Evolutionary conservation across 2,329 filamentous ascomycete genomes (phyloP), one percentile per base, ranked within the genome.

Genomic region (Penicillium sp.): DNA sequence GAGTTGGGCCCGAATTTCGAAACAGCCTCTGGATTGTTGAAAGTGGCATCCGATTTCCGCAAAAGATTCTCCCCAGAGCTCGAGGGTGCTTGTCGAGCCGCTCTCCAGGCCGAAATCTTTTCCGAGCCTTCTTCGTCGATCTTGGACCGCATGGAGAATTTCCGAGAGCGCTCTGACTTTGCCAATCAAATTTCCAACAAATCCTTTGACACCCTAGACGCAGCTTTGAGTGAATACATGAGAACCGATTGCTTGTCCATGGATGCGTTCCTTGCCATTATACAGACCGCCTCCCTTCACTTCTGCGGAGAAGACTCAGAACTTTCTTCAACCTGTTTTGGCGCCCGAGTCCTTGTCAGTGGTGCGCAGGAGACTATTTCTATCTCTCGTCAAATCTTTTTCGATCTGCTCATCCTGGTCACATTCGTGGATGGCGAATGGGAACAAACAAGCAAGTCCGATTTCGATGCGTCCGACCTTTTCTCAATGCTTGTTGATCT

Each of bases 351-450:
- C 2, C 79, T 92, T 15, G 84, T 96, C 11, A 87, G 87, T 60
- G 88, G 91, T 7, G 86, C 90, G 0, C 89, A 93, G 68, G 92
- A 97, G 69, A 88, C 84, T 13, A 83, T 94, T 7, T 82, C 88
- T 50, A 76, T 90, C 33, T 88, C 89, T 58, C 87, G 87, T 76
- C 85, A 85, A 58, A 80, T 94, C 9, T 85, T 95, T 50, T 86
- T 95, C 60, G 91, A 93, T 68, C 84, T 97, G 57, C 78, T 97
- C 2, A 82, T 94, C 3, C 81, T 99, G 7, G 81, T 96, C 16
- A 83, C 94, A 10, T 92, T 97, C 72, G 88, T 97, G 81, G 89
- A 94, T 71, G 87, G 87, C 39, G 91, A 94, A 69, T 84, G 90
- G 52, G 89, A 92, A 57, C 84, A 87, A 62, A 86, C 88, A 41